These are phyloP conservation scores for Bauhinia variegata DNA, from an alignment of 306 rosid genomes.

Conservation along the genomic window DNA sequence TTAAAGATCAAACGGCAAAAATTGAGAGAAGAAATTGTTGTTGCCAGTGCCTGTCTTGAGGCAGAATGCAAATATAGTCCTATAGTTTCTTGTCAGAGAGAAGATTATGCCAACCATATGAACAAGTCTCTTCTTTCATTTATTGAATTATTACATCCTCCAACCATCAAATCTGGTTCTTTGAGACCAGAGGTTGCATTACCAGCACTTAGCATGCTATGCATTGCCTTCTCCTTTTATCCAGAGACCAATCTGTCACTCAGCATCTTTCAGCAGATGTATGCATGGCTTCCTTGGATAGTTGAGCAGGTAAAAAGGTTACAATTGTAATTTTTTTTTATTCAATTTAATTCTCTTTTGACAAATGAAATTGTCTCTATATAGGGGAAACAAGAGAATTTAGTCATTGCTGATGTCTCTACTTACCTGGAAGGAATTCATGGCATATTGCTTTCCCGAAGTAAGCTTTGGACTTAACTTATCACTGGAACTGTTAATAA, in stretches of 20 bases:
- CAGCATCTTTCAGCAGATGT: slow-evolving; percentile 72
- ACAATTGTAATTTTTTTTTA: slow-evolving; percentile 31
- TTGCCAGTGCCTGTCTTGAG: slow-evolving; percentile 48
- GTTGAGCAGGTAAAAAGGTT: slow-evolving; percentile 68
- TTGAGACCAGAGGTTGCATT: slow-evolving; percentile 63
- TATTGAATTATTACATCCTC: slow-evolving; percentile 54
- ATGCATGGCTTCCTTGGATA: slow-evolving; percentile 85
- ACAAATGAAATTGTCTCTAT: slow-evolving; percentile 38
- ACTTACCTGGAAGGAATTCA: slow-evolving; percentile 87
- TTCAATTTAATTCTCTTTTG: slow-evolving; percentile 26
- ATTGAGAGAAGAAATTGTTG: slow-evolving; percentile 53
- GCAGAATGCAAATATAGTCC: slow-evolving; percentile 46
- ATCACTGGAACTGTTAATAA: slow-evolving; percentile 27
- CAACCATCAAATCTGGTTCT: slow-evolving; percentile 46
- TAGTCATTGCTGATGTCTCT: slow-evolving; percentile 54
- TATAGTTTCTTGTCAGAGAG: slow-evolving; percentile 50
- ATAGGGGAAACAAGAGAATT: slow-evolving; percentile 68
- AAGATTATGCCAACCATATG: slow-evolving; percentile 67
- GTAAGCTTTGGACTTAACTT: slow-evolving; percentile 59
- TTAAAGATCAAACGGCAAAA: slow-evolving; percentile 61
- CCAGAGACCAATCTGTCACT: slow-evolving; percentile 67
- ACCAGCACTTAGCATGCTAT: slow-evolving; percentile 84
- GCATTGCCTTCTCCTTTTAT: slow-evolving; percentile 66
- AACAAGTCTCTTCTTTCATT: slow-evolving; percentile 60
- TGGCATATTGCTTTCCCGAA: slow-evolving; percentile 63